Base-by-base conservation (phyloP, 169 alveolate species). In the Plasmodium gonderi region DNA sequence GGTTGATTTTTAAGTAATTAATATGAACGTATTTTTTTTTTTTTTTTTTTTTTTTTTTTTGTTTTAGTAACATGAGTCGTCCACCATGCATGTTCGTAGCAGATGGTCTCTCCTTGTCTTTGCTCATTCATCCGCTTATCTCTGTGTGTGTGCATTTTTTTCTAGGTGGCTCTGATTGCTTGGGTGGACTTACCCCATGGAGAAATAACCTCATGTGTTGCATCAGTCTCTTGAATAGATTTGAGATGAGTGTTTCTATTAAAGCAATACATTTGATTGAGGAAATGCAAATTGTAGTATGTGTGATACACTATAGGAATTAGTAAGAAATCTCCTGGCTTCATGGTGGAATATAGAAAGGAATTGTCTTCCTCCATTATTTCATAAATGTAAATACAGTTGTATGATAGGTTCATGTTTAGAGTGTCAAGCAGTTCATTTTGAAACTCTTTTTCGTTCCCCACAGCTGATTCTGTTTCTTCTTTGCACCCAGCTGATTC, bases 361-460 rank as follows among this genome's bases (percentile, higher is more conserved):
- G 74, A 65, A 38, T 74, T 12, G 6, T 69, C 40, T 51, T 31
- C 65, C 42, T 77, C 78, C 92, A 85, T 85, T 12, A 74, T 17
- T 74, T 85, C 92, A 85, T 85, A 85, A 74, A 85, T 85, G 33
- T 85, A 85, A 14, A 75, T 51, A 77, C 83, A 85, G 20, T 49
- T 45, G 67, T 85, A 85, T 26, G 83, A 72, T 12, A 74, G 87
- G 78, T 85, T 85, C 85, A 85, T 40, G 45, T 74, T 20, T 47
- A 85, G 79, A 14, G 67, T 74, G 38, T 72, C 38, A 31, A 85
- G 83, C 26, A 74, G 40, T 12, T 85, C 36, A 6, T 23, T 44
- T 20, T 85, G 72, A 51, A 54, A 64, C 23, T 74, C 31, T 31
- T 85, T 20, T 85, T 74, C 79, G 51, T 69, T 82, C n/a, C 17